phyloP scores from a whole-genome alignment of 163 green algal genomes.

The Scenedesmus sp. region DNA sequence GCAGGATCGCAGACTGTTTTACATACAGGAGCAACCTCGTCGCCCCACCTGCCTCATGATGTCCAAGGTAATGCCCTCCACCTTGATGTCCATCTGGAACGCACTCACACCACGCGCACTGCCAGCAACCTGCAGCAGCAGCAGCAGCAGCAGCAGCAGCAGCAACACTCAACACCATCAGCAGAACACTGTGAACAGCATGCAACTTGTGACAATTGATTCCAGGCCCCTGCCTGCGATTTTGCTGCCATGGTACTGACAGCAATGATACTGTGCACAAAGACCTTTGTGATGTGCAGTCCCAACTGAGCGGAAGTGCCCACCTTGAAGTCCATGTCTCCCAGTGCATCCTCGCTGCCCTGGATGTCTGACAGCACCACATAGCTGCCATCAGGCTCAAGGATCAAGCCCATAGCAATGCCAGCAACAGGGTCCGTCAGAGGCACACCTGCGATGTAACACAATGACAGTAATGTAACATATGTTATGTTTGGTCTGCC shows the following conservation, averaged over 20 bases:
- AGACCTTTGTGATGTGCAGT: background rate
- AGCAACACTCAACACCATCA: conserved; percentile 8
- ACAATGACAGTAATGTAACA: background rate
- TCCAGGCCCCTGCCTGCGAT: too few relatives aligned
- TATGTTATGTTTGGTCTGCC: too few relatives aligned
- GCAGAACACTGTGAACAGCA: background rate
- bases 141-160: conserved; percentile 14
- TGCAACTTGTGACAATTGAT: background rate
- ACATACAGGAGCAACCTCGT: too few relatives aligned
- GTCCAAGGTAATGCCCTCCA: conserved; percentile 94
- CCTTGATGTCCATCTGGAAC: conserved; percentile 99
- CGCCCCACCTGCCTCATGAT: conserved; percentile 79
- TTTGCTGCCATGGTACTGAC: too few relatives aligned
- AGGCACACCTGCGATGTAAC: conserved; percentile 82
- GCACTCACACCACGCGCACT: conserved; percentile 89
- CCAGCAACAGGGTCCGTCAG: conserved; percentile 89
- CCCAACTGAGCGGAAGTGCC: background rate
- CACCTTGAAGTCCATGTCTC: conserved; percentile 99
- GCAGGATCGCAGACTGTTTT: background rate
- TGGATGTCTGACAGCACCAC: conserved; percentile 97
- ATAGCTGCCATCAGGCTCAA: conserved; percentile 79
- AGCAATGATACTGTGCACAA: too few relatives aligned
- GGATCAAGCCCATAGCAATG: conserved; percentile 98
- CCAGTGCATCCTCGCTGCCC: conserved; percentile 95
- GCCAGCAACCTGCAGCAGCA: conserved; percentile 78